Percentiles rank a stretch among this genome's conserved stretches.
Evolutionary conservation across 768 basidiomycete genomes (phyloP).

Genomic region (Rhodotorula paludigena): DNA sequence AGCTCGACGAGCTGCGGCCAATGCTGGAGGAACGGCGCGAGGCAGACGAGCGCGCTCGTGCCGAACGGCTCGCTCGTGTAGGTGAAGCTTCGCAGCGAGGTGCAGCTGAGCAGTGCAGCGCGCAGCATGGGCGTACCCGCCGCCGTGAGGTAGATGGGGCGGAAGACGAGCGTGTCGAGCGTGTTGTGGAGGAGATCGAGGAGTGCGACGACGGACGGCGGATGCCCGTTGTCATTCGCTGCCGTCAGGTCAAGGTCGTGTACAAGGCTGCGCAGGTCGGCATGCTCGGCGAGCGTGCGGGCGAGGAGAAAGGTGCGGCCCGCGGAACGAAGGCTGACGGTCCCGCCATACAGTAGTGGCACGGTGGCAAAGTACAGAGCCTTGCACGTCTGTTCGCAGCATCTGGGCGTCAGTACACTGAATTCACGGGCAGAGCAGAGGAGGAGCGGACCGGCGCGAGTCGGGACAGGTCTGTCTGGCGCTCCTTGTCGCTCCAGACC

Average conservation of each 20-base stretch:
- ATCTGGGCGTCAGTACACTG: neutral
- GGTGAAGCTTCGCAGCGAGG: too few species aligned
- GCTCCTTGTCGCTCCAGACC: slow-evolving; percentile 3
- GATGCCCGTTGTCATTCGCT: slow-evolving; percentile 12
- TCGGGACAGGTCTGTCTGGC: slow-evolving; percentile 13
- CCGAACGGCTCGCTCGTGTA: slow-evolving; percentile 2
- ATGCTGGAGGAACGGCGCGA: slow-evolving; percentile 4
- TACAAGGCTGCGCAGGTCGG: neutral
- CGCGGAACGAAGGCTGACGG: slow-evolving; percentile 14
- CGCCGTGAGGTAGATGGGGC: neutral
- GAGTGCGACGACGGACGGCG: neutral
- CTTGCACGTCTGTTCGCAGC: neutral
- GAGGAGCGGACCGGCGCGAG: neutral
- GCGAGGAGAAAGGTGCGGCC: slow-evolving; percentile 17
- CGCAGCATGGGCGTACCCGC: neutral
- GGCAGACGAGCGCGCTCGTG: neutral
- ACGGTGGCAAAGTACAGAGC: neutral
- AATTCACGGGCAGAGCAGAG: neutral
- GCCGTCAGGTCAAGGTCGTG: neutral
- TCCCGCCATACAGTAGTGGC: slow-evolving; percentile 5
- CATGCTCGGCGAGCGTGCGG: neutral
- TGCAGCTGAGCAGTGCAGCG: neutral
- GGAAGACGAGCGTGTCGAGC: neutral
- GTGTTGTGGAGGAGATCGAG: neutral
- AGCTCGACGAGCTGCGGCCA: slow-evolving; percentile 2